These are phyloP conservation scores for Skeletonema menzelii DNA, from an alignment of 108 stramenopile genomes.

Conservation along the genomic window DNA sequence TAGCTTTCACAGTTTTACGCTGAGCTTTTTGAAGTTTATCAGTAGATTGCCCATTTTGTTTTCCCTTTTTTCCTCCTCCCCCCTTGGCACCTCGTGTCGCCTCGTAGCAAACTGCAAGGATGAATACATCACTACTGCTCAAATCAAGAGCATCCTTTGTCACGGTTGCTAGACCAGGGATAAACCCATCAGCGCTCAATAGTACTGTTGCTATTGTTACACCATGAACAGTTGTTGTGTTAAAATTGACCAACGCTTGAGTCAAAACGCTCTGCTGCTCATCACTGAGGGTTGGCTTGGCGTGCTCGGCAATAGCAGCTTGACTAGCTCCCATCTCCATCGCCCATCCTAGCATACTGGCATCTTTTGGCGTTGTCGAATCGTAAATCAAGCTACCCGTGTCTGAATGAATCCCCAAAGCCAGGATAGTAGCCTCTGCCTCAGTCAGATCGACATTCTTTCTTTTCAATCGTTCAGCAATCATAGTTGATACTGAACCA, in stretches of 20 bases:
- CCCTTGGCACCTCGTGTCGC: constrained; percentile 57
- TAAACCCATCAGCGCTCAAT: constrained; percentile 87
- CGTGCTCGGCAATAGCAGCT: constrained; percentile 92
- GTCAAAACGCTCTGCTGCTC: constrained; percentile 90
- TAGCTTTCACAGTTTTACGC: constrained; percentile 38
- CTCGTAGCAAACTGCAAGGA: constrained; percentile 88
- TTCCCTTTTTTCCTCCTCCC: constrained; percentile 22
- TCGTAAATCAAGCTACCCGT: constrained; percentile 93
- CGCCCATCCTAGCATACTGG: constrained; percentile 85
- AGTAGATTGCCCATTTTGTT: constrained; percentile 18
- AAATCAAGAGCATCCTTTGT: constrained; percentile 91
- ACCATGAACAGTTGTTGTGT: constrained; percentile 81
- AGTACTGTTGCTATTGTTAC: constrained; percentile 86
- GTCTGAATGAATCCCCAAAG: constrained; percentile 93
- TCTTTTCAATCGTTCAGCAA: constrained; percentile 75
- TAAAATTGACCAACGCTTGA: constrained; percentile 79
- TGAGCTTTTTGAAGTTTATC: constrained; percentile 37
- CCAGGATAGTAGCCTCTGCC: constrained; percentile 90
- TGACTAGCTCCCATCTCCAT: constrained; percentile 93
- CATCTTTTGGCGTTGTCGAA: constrained; percentile 92
- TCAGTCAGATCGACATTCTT: constrained; percentile 66
- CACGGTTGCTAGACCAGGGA: constrained; percentile 90
- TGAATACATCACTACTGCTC: constrained; percentile 86
- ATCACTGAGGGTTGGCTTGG: constrained; percentile 65
- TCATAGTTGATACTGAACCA: constrained; percentile 87